Base-by-base conservation (phyloP, 495 filamentous ascomycete species). In the Glutinoglossum americanum region DNA sequence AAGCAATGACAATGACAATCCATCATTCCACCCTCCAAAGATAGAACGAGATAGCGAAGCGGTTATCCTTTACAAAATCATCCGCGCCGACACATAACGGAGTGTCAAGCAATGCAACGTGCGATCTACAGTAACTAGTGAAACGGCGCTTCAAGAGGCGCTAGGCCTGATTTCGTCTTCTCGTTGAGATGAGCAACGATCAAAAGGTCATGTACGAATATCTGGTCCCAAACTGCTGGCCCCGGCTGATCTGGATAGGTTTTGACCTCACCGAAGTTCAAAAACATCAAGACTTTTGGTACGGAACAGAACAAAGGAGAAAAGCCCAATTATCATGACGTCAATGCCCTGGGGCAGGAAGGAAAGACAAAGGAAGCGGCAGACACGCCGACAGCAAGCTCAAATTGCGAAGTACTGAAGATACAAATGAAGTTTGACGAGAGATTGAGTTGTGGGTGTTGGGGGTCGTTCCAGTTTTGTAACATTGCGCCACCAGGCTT, bases 251-350 rank as follows among this genome's bases (percentile, higher is more conserved):
- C 49, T 53, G 19, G 49, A 53, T 53, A 53, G 25, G 23, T 30
- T 51, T 53, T 28, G 49, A 53, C 28, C 49, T 53, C 13, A 53
- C 28, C 19, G 49, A 53, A 28, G 25, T 53, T 27, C 28, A 53
- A 53, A 53, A 53, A 32, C 41, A 53, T 28, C 21, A 53, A 53
- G 49, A 53, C 49, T 53, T 53, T 53, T 53, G 49, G 49, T 53
- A 53, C 49, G 49, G 23, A 28, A 30, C 19, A 32, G 19, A 21
- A 53, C 23, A 53, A 27, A 53, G 23, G 47, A 53, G 19, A 32
- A 30, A 13, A 53, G 28, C 49, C 30, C 25, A 32, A 27, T n/a
- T 53, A 21, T 30, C 49, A 27, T 45, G 41, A 23, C n/a, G 19
- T 45, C 41, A 23, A 45, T 45, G 41, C 41, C 41, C n/a, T 0